Percentiles rank a stretch among this genome's conserved stretches.
Conservation (phyloP, 2,329 filamentous ascomycete genomes). For the Aspergillus uvarum region DNA sequence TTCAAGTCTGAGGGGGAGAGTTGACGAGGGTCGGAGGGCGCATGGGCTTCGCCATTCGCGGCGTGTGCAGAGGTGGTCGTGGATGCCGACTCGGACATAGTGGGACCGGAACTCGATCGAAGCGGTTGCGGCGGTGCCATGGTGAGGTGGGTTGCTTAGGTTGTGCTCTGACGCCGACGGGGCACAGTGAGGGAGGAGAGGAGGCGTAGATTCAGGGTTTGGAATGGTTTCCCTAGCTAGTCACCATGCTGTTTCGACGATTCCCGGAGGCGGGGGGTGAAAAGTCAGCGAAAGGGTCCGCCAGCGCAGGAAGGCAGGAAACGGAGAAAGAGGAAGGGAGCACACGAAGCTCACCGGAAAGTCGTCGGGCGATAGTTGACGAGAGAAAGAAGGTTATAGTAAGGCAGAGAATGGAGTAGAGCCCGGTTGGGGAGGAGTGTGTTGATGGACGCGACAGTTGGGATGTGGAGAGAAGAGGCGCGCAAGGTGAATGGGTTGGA, state of each 20-base stretch:
- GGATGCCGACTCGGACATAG: slow-evolving; percentile 31
- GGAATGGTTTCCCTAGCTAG: slow-evolving; percentile 15
- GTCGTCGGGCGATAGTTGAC: not conserved
- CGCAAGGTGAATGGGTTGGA: slow-evolving; percentile 18
- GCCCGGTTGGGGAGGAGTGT: not conserved
- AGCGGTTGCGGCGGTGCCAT: slow-evolving; percentile 24
- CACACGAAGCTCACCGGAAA: slow-evolving; percentile 7
- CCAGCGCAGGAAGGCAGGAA: slow-evolving; percentile 4
- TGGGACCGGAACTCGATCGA: slow-evolving; percentile 24
- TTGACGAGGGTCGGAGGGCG: slow-evolving; percentile 16
- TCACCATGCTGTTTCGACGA: slow-evolving; percentile 17
- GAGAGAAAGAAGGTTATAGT: not conserved
- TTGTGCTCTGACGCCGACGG: slow-evolving; percentile 4
- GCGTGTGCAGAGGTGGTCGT: slow-evolving; percentile 25
- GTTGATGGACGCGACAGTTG: slow-evolving; percentile 4
- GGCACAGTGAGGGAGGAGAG: slow-evolving; percentile 1
- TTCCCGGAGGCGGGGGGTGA: slow-evolving; percentile 10
- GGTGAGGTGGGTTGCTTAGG: slow-evolving; percentile 8
- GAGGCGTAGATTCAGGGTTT: slow-evolving; percentile 6
- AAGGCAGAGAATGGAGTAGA: not conserved
- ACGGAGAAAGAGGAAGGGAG: not conserved
- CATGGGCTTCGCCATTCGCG: slow-evolving; percentile 31
- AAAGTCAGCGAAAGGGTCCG: slow-evolving; percentile 13
- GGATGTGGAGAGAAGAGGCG: slow-evolving; percentile 15
- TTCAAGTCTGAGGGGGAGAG: slow-evolving; percentile 18